phyloP scores from a whole-genome alignment of 805 yeast species.

The Teunomyces panamensis region DNA sequence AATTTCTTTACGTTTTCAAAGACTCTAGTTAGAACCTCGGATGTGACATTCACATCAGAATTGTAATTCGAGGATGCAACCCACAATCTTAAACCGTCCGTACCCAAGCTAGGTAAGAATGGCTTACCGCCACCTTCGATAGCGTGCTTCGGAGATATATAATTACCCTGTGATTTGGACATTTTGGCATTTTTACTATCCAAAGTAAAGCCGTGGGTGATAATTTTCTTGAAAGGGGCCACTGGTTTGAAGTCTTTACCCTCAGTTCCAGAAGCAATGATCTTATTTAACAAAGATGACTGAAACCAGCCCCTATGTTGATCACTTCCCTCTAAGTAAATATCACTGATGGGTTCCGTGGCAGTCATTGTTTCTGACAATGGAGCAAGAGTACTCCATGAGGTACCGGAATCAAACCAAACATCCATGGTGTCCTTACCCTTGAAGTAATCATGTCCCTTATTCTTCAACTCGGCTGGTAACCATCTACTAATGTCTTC shows the following conservation, averaged over 20 bases:
- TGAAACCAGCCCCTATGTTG: conserved; percentile 99
- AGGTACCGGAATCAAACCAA: conserved; percentile 97
- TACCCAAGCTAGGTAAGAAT: conserved; percentile 62
- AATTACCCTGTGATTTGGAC: conserved; percentile 92
- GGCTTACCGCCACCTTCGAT: conserved; percentile 56
- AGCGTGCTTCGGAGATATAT: conserved; percentile 64
- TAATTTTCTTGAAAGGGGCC: conserved; percentile 66
- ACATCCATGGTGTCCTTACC: conserved; percentile 96
- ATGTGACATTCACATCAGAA: conserved; percentile 72
- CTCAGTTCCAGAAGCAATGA: conserved; percentile 50
- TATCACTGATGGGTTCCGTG: conserved; percentile 51
- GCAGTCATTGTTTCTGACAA: conserved; percentile 32
- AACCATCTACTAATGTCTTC: conserved; percentile 65
- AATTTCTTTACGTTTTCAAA: conserved; percentile 79
- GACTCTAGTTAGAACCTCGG: conserved; percentile 68
- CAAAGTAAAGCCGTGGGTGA: conserved; percentile 92
- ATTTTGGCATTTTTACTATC: conserved; percentile 85
- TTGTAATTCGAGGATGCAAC: conserved; percentile 87
- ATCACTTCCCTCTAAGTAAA: conserved; percentile 96
- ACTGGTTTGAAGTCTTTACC: conserved; percentile 25
- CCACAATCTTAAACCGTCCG: conserved; percentile 89
- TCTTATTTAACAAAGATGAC: conserved; percentile 79
- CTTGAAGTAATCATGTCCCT: conserved; percentile 49
- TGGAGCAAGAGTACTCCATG: conserved; percentile 67
- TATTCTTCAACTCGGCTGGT: conserved; percentile 47